These are phyloP conservation scores for Verticillium nonalfalfae DNA, from an alignment of 2,329 filamentous ascomycete species.

Conservation along the genomic window DNA sequence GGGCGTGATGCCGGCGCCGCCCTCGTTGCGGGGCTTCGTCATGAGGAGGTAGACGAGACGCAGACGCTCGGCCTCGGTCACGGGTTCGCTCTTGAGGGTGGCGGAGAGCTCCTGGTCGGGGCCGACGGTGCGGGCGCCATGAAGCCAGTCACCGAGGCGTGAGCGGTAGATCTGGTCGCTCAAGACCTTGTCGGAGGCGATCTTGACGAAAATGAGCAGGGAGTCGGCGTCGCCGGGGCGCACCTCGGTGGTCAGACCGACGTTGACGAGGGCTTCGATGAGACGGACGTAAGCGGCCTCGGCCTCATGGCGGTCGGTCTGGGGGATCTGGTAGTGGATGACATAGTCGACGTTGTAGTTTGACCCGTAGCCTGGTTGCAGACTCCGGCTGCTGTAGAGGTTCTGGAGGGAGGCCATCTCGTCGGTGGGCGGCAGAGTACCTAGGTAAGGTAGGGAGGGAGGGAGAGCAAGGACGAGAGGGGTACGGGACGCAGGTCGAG, in stretches of 20 bases:
- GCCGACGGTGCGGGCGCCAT: constrained; percentile 73
- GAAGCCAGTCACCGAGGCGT: constrained; percentile 88
- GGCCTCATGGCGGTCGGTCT: constrained; percentile 53
- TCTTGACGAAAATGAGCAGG: constrained; percentile 75
- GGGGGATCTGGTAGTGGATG: constrained; percentile 68
- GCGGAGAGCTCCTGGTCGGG: constrained; percentile 67
- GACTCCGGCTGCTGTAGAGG: constrained; percentile 9
- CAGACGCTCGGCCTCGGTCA: constrained; percentile 83
- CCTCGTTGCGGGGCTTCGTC: constrained; percentile 64
- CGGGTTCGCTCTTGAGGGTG: constrained; percentile 64
- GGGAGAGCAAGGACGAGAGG: background rate
- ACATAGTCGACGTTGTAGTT: constrained; percentile 72
- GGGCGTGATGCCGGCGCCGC: constrained; percentile 72
- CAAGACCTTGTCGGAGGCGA: constrained; percentile 69
- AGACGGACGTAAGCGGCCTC: constrained; percentile 73
- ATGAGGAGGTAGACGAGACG: constrained; percentile 84
- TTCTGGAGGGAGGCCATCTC: constrained; percentile 10
- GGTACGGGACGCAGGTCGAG: background rate
- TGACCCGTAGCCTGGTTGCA: constrained; percentile 8
- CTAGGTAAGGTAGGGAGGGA: too few species aligned
- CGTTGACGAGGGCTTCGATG: constrained; percentile 64
- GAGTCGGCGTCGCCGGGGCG: constrained; percentile 70
- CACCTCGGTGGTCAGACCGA: constrained; percentile 84
- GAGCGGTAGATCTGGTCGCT: constrained; percentile 78
- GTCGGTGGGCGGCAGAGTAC: background rate